phyloP scores from a whole-genome alignment of 1,284 basidiomycete genomes.

The Hortiboletus rubellus region DNA sequence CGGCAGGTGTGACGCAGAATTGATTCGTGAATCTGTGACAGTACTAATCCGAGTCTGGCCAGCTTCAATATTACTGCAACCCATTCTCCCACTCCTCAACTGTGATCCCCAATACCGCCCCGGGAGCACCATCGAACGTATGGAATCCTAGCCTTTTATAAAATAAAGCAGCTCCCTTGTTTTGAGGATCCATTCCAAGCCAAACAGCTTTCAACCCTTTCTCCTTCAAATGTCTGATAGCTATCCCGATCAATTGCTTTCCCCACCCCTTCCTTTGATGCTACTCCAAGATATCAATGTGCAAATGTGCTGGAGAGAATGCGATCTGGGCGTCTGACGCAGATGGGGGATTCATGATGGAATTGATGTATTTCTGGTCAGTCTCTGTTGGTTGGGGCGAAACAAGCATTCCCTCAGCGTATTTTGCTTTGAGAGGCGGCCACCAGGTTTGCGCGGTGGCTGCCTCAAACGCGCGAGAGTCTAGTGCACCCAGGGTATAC shows the following conservation, averaged over 20 bases:
- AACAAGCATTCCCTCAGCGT: constrained; percentile 12
- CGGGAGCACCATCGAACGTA: constrained; percentile 24
- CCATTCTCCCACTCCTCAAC: constrained; percentile 31
- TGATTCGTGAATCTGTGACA: too few species aligned
- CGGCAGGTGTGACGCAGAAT: too few species aligned
- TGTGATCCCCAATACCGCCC: constrained; percentile 34
- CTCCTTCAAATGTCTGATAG: constrained; percentile 36
- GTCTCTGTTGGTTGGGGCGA: constrained; percentile 20
- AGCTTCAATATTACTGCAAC: too few species aligned
- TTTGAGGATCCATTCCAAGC: constrained; percentile 31
- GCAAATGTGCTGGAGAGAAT: constrained; percentile 48
- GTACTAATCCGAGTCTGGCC: too few species aligned
- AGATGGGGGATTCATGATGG: constrained; percentile 21
- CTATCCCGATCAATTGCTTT: constrained; percentile 41
- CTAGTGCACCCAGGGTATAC: constrained; percentile 28
- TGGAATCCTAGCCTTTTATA: constrained; percentile 30
- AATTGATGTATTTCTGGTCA: constrained; percentile 29
- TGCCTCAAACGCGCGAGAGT: constrained; percentile 32
- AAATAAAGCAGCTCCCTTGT: constrained; percentile 27
- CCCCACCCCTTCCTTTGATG: constrained; percentile 53
- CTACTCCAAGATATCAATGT: constrained; percentile 50
- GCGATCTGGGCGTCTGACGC: constrained; percentile 28
- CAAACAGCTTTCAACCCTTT: constrained; percentile 30
- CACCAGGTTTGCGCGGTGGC: constrained; percentile 30
- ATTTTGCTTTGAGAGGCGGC: constrained; percentile 32